Percentiles rank a stretch among this genome's conserved stretches.
Evolutionary conservation across 306 rosid genomes (phyloP).

Genomic region (Arachis stenosperma): DNA sequence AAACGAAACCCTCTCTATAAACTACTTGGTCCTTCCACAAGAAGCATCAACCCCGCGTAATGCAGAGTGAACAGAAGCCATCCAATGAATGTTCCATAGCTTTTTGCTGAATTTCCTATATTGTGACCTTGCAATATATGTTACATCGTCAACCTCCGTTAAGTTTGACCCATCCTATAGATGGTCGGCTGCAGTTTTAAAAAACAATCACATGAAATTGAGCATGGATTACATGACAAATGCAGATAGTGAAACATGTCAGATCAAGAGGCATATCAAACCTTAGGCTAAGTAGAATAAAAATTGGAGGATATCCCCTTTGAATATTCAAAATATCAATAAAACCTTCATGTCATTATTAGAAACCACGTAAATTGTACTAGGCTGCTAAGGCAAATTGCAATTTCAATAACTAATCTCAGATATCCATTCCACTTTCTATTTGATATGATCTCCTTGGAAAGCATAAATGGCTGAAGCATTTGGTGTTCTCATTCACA

Average conservation of each 20-base stretch:
- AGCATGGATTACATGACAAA: neutral
- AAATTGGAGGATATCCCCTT: neutral
- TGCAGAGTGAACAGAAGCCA: slow-evolving; percentile 18
- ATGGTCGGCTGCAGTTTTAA: neutral
- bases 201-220: neutral
- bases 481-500: neutral
- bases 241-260: neutral
- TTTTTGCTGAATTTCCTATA: neutral
- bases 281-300: neutral
- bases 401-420: too few species aligned
- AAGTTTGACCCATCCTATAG: neutral
- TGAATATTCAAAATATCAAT: too few species aligned
- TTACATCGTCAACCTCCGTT: neutral
- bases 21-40: slow-evolving; percentile 15
- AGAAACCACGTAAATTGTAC: too few species aligned
- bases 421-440: neutral
- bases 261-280: slow-evolving; percentile 4
- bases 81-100: neutral
- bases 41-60: slow-evolving; percentile 16
- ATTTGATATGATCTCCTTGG: slow-evolving; percentile 8
- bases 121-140: neutral
- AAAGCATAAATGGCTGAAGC: neutral
- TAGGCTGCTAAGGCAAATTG: neutral
- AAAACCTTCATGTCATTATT: too few species aligned
- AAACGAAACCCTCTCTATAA: slow-evolving; percentile 23